Evolutionary conservation across 2,329 filamentous ascomycete genomes (phyloP), one percentile per base, ranked within the genome.

Genomic region (Exophiala xenobiotica): DNA sequence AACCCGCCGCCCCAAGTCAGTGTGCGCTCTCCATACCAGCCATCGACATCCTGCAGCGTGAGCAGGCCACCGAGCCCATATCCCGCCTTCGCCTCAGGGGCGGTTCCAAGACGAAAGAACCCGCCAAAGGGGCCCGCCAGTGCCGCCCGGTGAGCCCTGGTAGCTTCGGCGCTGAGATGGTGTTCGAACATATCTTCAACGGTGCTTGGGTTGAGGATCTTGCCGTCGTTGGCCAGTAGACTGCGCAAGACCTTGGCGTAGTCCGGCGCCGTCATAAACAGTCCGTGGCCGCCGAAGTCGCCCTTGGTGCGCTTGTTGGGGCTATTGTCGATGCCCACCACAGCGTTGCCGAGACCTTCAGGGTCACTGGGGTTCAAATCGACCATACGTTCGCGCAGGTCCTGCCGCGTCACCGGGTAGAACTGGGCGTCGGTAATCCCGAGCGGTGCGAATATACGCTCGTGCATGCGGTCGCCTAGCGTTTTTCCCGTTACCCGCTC

Each of bases 391-490:
- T 56, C 53, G 1, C 68, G 67, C 23, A 75, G 46, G 3, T 71
- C 66, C 1, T 68, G 63, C 12, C 67, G 62, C 0, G 65, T 69
- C 0, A 70, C 68, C 0, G 81, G 82, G 46, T 83, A 72, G 74
- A 86, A 80, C 57, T 71, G 74, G 48, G 80, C 46, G 11, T 76
- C 71, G 8, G 71, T 64, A 33, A 79, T 61, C 0, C 69, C 73
- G 0, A 81, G 64, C 0, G 78, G 78, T 5, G 66, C 53, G 52
- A 75, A 74, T 44, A 81, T 70, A 24, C 78, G 64, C 50, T 71
- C 62, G 47, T 75, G 71, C 31, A 78, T 65, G 57, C 77, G 79
- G 11, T 74, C 70, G 31, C 77, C 72, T 0, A 80, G 69, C 2
- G 59, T 63, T 4, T 69, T 52, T 0, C 72, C 72, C 0, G 71